Evolutionary conservation across 495 filamentous ascomycete species (phyloP).

Genomic region (Neurospora sp.): DNA sequence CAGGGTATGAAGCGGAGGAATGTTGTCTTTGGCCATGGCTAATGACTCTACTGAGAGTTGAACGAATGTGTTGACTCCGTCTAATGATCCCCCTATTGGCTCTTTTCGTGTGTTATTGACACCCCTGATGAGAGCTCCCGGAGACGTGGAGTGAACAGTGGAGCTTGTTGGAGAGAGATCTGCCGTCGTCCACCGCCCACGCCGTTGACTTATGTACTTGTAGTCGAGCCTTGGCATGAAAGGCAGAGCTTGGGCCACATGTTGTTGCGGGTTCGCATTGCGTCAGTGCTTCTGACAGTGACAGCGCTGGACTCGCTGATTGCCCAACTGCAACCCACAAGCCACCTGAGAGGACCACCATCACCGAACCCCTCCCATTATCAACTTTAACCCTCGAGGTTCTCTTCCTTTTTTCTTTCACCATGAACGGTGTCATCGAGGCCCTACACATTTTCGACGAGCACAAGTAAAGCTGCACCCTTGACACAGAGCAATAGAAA

Average conservation of each 20-base stretch:
- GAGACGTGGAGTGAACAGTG: neutral
- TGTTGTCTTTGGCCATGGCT: conserved; percentile 30
- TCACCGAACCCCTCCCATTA: neutral
- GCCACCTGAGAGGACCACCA: neutral
- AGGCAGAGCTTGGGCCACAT: neutral
- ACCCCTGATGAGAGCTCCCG: neutral
- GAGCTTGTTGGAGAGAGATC: neutral
- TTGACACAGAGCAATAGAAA: conserved; percentile 1
- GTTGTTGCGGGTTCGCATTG: conserved; percentile 7
- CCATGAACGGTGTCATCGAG: conserved; percentile 80
- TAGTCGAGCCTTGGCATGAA: neutral
- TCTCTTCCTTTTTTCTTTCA: neutral
- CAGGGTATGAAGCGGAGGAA: conserved; percentile 30
- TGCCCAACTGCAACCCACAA: neutral
- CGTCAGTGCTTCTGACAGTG: conserved; percentile 15
- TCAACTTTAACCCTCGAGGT: neutral
- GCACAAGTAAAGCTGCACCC: conserved; percentile 51
- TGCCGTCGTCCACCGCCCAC: conserved; percentile 2
- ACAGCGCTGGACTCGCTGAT: neutral
- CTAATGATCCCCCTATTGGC: neutral
- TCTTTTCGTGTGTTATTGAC: neutral
- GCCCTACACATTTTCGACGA: conserved; percentile 95
- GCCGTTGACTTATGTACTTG: neutral
- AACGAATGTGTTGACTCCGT: neutral
- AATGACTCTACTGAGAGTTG: neutral